phyloP scores from a whole-genome alignment of 352 stramenopile genomes.

The Achlya hypogyna region DNA sequence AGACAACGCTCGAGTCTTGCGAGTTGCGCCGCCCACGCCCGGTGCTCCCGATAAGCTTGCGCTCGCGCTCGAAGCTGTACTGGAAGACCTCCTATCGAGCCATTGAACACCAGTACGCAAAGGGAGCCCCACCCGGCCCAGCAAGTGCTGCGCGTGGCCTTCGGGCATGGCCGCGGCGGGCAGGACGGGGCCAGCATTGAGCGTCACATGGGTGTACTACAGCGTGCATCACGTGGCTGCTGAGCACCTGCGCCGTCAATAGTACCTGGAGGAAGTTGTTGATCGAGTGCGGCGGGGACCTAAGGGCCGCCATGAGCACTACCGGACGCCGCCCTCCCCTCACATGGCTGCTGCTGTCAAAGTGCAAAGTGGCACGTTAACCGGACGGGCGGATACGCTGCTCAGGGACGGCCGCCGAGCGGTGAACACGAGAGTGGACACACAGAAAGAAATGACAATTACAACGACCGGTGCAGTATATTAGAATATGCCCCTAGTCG shows the following conservation, averaged over 20 bases:
- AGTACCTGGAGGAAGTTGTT: conserved; percentile 5
- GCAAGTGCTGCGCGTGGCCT: conserved; percentile 47
- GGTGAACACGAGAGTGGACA: no score
- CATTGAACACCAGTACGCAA: background rate
- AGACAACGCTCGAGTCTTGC: background rate
- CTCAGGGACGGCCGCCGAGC: no score
- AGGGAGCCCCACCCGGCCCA: conserved; percentile 30
- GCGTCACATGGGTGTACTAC: conserved; percentile 39
- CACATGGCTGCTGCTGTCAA: no score
- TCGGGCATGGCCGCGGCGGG: conserved; percentile 32
- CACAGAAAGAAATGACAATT: background rate
- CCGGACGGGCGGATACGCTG: no score
- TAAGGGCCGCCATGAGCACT: background rate
- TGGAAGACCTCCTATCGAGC: conserved; percentile 47
- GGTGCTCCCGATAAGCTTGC: conserved; percentile 50
- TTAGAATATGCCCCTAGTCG: conserved; percentile 3
- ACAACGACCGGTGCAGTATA: conserved; percentile 1
- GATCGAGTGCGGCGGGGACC: background rate
- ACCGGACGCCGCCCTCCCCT: background rate
- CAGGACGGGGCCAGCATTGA: conserved; percentile 38
- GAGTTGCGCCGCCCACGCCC: conserved; percentile 16
- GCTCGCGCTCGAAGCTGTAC: conserved; percentile 64
- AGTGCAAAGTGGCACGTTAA: no score
- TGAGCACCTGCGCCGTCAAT: no score
- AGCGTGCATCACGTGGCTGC: no score